phyloP scores from a whole-genome alignment of 441 rosid genomes.

The Francoa sonchifolia region DNA sequence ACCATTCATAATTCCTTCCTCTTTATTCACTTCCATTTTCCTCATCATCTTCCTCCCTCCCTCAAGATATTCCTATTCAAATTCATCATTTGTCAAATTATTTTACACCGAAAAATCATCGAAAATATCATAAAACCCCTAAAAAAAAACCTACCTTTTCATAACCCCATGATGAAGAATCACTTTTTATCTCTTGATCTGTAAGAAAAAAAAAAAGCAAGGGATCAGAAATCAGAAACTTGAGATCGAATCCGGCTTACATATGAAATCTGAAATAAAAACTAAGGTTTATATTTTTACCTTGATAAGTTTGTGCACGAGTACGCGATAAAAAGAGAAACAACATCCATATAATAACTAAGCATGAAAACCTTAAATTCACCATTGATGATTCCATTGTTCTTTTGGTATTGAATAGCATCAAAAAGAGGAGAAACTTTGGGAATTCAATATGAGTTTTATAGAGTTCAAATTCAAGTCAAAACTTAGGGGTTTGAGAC shows the following conservation, averaged over 20 bases:
- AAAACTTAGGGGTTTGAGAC: conserved; percentile 32
- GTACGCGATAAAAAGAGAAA: conserved; percentile 20
- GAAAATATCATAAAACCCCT: not conserved
- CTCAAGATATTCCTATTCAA: conserved; percentile 18
- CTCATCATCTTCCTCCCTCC: conserved; percentile 27
- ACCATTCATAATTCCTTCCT: not conserved
- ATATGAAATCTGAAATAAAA: no score
- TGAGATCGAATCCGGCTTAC: not conserved
- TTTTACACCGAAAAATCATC: not conserved
- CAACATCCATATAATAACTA: conserved; percentile 16
- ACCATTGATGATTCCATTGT: conserved; percentile 13
- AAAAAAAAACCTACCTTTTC: not conserved
- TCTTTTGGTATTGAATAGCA: conserved; percentile 7
- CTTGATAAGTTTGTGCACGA: conserved; percentile 21
- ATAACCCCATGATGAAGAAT: not conserved
- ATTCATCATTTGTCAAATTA: not conserved
- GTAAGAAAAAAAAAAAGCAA: not conserved
- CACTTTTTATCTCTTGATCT: not conserved
- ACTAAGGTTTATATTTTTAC: conserved; percentile 10
- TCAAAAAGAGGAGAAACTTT: conserved; percentile 16
- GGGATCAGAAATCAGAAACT: not conserved
- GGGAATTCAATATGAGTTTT: conserved; percentile 11
- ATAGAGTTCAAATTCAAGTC: conserved; percentile 35
- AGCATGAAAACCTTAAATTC: conserved; percentile 14
- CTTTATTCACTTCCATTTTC: conserved; percentile 1